These are phyloP conservation scores for Naganishia antarctica DNA, from an alignment of 768 basidiomycete genomes.

Conservation along the genomic window DNA sequence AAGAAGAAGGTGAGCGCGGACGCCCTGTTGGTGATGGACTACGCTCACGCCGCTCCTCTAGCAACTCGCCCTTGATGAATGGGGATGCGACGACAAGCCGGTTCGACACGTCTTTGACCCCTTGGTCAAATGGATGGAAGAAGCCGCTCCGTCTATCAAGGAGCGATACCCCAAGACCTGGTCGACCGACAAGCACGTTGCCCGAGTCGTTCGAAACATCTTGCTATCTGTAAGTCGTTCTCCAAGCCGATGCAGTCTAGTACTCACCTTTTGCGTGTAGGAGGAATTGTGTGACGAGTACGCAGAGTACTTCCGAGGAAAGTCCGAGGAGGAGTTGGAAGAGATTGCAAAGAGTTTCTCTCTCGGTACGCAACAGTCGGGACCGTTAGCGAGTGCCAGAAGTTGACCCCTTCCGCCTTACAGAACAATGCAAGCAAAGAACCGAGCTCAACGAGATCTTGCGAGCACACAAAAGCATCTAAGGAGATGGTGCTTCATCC, in stretches of 20 bases:
- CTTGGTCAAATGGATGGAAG: constrained; percentile 55
- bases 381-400: no score
- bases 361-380: constrained; percentile 49
- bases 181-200: constrained; percentile 41
- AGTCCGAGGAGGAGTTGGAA: constrained; percentile 58
- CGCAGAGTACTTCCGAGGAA: constrained; percentile 51
- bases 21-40: not conserved
- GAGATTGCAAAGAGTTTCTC: constrained; percentile 69
- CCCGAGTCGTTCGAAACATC: constrained; percentile 61
- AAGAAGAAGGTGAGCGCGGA: constrained; percentile 59
- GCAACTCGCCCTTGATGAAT: constrained; percentile 68
- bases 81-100: constrained; percentile 64
- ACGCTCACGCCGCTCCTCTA: constrained; percentile 1
- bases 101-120: constrained; percentile 64
- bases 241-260: not conserved
- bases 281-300: constrained; percentile 45
- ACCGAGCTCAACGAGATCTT: constrained; percentile 59
- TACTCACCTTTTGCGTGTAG: constrained; percentile 1
- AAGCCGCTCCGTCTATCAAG: constrained; percentile 53
- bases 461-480: constrained; percentile 25
- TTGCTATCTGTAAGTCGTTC: constrained; percentile 65
- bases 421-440: constrained; percentile 62
- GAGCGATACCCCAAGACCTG: constrained; percentile 53
- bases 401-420: not conserved
- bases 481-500: not conserved